A percentile compares a stretch with the other conserved stretches of the same genome.
Evolutionary conservation across 257 asterid species (phyloP).

Genomic region (Scutellaria minor): DNA sequence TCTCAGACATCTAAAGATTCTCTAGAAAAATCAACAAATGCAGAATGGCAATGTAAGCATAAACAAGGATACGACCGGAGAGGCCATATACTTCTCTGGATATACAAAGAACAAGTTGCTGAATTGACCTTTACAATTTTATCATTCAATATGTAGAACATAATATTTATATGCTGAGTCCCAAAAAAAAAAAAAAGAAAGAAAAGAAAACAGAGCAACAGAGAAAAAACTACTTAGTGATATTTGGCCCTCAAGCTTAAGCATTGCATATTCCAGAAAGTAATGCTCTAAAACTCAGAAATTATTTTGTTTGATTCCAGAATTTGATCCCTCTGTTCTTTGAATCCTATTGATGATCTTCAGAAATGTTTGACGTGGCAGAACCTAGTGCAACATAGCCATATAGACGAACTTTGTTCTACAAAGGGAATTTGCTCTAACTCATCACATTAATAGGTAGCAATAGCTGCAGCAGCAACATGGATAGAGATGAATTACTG

Average conservation of each 20-base stretch:
- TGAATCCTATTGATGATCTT: conserved; percentile 18
- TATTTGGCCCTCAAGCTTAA: background rate
- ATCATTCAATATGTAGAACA: background rate
- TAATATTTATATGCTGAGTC: background rate
- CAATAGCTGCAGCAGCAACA: conserved; percentile 35
- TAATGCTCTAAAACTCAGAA: background rate
- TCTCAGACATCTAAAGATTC: conserved; percentile 5
- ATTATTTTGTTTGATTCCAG: conserved; percentile 1
- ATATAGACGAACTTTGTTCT: background rate
- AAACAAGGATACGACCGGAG: background rate
- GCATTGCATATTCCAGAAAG: conserved; percentile 16
- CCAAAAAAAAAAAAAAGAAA: background rate
- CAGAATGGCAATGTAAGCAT: background rate
- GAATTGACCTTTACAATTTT: conserved; percentile 12
- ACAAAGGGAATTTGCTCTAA: conserved; percentile 29
- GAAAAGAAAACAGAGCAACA: background rate
- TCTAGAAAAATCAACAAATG: background rate
- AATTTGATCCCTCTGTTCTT: conserved; percentile 22
- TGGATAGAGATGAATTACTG: conserved; percentile 28
- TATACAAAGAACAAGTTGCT: background rate
- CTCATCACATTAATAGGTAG: conserved; percentile 31
- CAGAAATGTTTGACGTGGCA: conserved; percentile 23
- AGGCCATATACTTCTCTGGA: background rate
- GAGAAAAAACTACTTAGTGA: background rate
- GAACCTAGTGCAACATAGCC: conserved; percentile 19